Percentiles rank a stretch among this genome's conserved stretches.
These are phyloP conservation scores for Xylariaceae sp. DNA, from an alignment of 2,329 filamentous ascomycete genomes.

Conservation along the genomic window DNA sequence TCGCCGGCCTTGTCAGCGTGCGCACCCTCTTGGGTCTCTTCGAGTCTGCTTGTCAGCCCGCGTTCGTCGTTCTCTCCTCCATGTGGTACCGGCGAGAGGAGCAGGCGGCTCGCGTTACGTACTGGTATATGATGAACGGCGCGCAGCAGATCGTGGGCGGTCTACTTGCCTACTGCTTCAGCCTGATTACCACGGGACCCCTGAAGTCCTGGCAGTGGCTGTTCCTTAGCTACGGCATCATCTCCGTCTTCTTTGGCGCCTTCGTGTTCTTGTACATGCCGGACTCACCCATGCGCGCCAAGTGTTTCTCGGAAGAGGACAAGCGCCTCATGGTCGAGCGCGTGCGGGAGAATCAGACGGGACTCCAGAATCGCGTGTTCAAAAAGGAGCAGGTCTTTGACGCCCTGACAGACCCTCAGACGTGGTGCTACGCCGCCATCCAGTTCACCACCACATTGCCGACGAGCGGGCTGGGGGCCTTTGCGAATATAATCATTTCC, in stretches of 20 bases:
- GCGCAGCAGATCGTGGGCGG: conserved; percentile 69
- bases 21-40: conserved; percentile 67
- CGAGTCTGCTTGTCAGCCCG: conserved; percentile 65
- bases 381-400: conserved; percentile 43
- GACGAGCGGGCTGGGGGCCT: conserved; percentile 67
- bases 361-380: conserved; percentile 51
- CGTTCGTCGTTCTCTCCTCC: conserved; percentile 61
- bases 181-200: conserved; percentile 45
- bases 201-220: conserved; percentile 65
- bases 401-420: conserved; percentile 61
- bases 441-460: conserved; percentile 69
- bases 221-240: conserved; percentile 61
- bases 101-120: conserved; percentile 62
- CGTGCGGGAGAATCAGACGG: conserved; percentile 57
- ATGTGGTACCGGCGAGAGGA: conserved; percentile 71
- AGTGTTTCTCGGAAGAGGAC: conserved; percentile 63
- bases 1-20: conserved; percentile 53
- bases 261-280: conserved; percentile 63
- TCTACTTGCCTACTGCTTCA: conserved; percentile 62
- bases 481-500: conserved; percentile 68
- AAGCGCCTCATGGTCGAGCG: conserved; percentile 61
- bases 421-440: conserved; percentile 61
- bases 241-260: conserved; percentile 60
- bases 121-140: conserved; percentile 78
- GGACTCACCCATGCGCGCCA: conserved; percentile 67